Percentiles rank a stretch among this genome's conserved stretches.
These are phyloP conservation scores for Plectranthus barbatus DNA, from an alignment of 257 asterid species.

Conservation along the genomic window DNA sequence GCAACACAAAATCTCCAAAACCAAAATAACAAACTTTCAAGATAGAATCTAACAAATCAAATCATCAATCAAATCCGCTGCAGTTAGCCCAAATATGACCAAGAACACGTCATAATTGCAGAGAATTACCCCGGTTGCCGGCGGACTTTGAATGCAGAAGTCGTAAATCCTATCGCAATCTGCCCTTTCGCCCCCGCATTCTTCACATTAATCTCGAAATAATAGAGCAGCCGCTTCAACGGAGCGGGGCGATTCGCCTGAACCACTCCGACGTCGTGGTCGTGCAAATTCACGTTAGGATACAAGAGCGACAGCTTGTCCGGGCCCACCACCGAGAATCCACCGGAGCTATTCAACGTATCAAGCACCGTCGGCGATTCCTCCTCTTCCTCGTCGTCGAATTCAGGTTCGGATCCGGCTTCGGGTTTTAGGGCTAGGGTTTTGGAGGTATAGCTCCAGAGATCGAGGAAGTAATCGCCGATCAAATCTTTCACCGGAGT, in stretches of 20 bases:
- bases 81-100: neutral
- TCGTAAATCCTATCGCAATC: slow-evolving; percentile 78
- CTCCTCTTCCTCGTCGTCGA: slow-evolving; percentile 41
- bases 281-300: slow-evolving; percentile 54
- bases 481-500: slow-evolving; percentile 39
- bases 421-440: slow-evolving; percentile 35
- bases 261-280: slow-evolving; percentile 87
- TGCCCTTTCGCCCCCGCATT: slow-evolving; percentile 82
- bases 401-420: slow-evolving; percentile 14
- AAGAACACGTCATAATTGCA: neutral
- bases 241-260: slow-evolving; percentile 87
- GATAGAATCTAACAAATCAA: neutral
- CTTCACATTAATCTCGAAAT: slow-evolving; percentile 75
- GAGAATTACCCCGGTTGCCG: slow-evolving; percentile 82
- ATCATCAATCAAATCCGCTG: neutral
- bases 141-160: slow-evolving; percentile 63
- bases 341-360: slow-evolving; percentile 69
- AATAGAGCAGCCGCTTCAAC: slow-evolving; percentile 56
- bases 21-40: neutral
- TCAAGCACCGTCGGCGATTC: slow-evolving; percentile 69
- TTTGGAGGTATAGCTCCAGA: slow-evolving; percentile 61
- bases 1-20: neutral
- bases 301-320: slow-evolving; percentile 76
- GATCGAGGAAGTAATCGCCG: slow-evolving; percentile 61
- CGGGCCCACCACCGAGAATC: slow-evolving; percentile 65